Evolutionary conservation across 768 basidiomycete species (phyloP).

Genomic region (Mycena rebaudengoi): DNA sequence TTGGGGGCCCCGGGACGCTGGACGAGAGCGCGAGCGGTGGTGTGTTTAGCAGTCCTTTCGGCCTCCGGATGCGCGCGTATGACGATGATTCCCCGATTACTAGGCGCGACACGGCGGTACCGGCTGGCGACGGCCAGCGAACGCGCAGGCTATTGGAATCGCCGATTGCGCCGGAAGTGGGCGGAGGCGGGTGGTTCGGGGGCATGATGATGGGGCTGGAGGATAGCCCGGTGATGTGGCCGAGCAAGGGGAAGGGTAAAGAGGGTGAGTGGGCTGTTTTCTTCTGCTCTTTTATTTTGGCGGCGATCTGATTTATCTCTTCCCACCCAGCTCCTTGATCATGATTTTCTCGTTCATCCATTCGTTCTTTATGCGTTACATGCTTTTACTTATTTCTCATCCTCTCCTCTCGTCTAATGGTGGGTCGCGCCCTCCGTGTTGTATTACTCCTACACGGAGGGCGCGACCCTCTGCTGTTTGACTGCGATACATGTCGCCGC

Average conservation of each 20-base stretch:
- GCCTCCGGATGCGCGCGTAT: conserved; percentile 38
- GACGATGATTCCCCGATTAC: conserved; percentile 71
- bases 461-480: conserved; percentile 13
- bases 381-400: conserved; percentile 20
- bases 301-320: neutral
- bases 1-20: conserved; percentile 39
- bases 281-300: neutral
- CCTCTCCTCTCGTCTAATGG: conserved; percentile 19
- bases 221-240: conserved; percentile 24
- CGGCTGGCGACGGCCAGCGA: conserved; percentile 39
- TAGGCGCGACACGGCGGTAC: conserved; percentile 48
- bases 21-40: conserved; percentile 38
- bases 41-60: conserved; percentile 33
- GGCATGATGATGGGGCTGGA: conserved; percentile 18
- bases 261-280: conserved; percentile 14
- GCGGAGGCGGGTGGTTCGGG: conserved; percentile 18
- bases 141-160: conserved; percentile 45
- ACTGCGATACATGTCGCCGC: too few species aligned
- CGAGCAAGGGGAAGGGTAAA: conserved; percentile 17
- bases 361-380: too few species aligned
- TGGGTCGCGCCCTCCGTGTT: conserved; percentile 25
- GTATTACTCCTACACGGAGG: conserved; percentile 17
- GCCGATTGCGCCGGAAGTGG: conserved; percentile 33
- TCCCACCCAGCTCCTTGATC: conserved; percentile 15
- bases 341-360: neutral